Conservation (phyloP, 129 eudicot species). For the Pseudognaphalium luteoalbum region DNA sequence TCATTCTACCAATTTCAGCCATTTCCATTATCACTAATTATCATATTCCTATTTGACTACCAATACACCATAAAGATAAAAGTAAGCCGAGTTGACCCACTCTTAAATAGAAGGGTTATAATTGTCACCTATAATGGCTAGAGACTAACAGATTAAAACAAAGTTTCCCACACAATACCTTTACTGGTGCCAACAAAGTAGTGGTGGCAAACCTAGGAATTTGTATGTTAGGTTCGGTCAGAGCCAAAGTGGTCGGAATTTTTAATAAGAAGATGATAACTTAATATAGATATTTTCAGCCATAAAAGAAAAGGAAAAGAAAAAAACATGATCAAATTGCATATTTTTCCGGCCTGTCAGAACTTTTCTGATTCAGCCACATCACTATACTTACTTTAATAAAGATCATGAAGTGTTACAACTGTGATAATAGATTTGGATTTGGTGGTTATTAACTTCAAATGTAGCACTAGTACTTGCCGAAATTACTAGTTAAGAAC, state of each 20-base stretch:
- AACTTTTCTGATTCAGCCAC: too few relatives aligned
- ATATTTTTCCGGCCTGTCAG: too few relatives aligned
- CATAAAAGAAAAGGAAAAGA: too few relatives aligned
- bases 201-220: neutral
- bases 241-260: too few relatives aligned
- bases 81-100: neutral
- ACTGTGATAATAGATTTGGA: neutral
- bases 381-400: neutral
- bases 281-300: too few relatives aligned
- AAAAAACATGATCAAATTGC: too few relatives aligned
- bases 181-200: too few relatives aligned
- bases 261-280: too few relatives aligned
- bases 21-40: too few relatives aligned
- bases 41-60: neutral
- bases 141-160: neutral
- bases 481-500: neutral
- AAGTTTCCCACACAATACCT: neutral
- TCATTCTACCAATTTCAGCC: neutral
- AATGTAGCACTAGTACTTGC: neutral
- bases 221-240: neutral
- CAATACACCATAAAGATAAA: neutral
- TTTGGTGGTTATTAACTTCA: neutral
- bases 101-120: neutral
- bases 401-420: slow-evolving; percentile 9
- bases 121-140: neutral